Conservation (phyloP, 2,329 filamentous ascomycete species). For the Raffaelea deltoideospora region DNA sequence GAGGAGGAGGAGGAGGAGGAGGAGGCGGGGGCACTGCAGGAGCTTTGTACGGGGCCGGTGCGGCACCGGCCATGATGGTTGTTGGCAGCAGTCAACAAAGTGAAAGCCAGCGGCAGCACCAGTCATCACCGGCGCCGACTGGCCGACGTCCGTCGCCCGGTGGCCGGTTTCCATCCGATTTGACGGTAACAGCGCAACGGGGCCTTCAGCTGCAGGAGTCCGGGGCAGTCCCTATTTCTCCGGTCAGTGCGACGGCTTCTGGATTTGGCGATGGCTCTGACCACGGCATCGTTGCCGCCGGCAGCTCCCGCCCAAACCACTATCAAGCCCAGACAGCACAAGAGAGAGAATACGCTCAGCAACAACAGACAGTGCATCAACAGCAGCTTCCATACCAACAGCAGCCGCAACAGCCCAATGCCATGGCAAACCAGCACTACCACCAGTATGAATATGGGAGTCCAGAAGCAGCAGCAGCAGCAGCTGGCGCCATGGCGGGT, state of each 20-base stretch:
- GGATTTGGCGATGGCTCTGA: conserved; percentile 22
- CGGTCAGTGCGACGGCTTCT: conserved; percentile 63
- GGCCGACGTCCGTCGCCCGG: conserved; percentile 70
- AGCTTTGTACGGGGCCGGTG: no score
- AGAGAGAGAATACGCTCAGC: not conserved
- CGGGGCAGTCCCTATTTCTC: conserved; percentile 42
- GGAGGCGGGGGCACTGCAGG: not conserved
- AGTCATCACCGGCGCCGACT: conserved; percentile 34
- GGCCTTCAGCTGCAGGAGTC: conserved; percentile 66
- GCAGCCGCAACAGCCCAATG: no score
- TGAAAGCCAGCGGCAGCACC: conserved; percentile 13
- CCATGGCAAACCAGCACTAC: no score
- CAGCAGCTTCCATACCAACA: not conserved
- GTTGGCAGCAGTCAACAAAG: not conserved
- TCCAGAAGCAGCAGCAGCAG: no score
- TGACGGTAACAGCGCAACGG: conserved; percentile 64
- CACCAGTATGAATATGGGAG: no score
- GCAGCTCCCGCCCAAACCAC: conserved; percentile 37
- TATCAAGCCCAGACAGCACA: conserved; percentile 10
- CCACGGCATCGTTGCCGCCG: conserved; percentile 39
- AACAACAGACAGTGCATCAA: not conserved
- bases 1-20: not conserved
- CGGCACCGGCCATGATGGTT: no score
- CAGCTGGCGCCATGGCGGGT: no score
- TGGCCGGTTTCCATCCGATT: conserved; percentile 91